Conservation (phyloP, 2,329 filamentous ascomycete genomes). For the Fusarium falciforme region DNA sequence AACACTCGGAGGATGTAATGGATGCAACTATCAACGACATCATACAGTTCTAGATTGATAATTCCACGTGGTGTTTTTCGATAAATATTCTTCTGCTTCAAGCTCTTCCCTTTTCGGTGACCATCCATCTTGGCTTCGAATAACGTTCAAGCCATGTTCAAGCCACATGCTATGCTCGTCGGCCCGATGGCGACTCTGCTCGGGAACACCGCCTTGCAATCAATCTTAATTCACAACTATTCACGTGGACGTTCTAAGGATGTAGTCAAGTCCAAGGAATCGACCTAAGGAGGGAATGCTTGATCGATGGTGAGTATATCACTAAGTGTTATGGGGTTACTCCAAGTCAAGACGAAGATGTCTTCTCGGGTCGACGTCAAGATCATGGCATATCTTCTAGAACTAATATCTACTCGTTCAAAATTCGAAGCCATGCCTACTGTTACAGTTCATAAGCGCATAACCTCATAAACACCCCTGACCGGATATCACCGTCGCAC, state of each 20-base stretch:
- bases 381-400: background rate
- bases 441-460: slow-evolving; percentile 23
- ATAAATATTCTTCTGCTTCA: background rate
- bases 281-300: background rate
- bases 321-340: background rate
- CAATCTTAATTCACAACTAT: background rate
- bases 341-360: background rate
- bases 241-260: background rate
- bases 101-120: background rate
- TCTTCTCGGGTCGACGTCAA: background rate
- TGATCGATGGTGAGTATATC: background rate
- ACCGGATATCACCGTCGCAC: background rate
- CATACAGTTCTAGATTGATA: background rate
- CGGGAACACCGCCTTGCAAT: background rate
- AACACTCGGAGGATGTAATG: background rate
- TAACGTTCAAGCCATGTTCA: background rate
- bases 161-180: slow-evolving; percentile 6
- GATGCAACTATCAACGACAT: background rate
- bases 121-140: background rate
- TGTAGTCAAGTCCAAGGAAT: background rate
- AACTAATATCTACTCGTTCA: background rate
- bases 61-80: background rate
- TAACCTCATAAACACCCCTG: slow-evolving; percentile 14
- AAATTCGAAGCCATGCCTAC: slow-evolving; percentile 4
- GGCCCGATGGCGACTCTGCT: slow-evolving; percentile 11